These are phyloP conservation scores for Penicillium dipodomyicola DNA, from an alignment of 495 filamentous ascomycete species.

Conservation along the genomic window DNA sequence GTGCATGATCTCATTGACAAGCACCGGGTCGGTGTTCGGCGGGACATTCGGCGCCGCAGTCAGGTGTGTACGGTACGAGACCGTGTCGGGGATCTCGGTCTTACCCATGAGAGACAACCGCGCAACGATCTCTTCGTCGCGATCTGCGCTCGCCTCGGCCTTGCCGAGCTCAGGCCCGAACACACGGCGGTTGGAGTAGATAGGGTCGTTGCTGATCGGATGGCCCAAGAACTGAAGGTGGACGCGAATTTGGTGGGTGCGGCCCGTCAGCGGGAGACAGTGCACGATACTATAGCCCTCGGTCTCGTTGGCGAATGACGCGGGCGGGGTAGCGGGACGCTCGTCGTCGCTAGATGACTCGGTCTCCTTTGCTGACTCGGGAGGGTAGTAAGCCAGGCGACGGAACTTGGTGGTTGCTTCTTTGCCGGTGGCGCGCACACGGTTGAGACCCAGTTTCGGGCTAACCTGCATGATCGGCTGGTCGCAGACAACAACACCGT, in stretches of 20 bases:
- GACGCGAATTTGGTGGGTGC: conserved; percentile 93
- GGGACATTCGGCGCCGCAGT: conserved; percentile 44
- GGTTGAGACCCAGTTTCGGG: conserved; percentile 90
- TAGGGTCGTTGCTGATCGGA: conserved; percentile 94
- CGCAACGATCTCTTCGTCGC: conserved; percentile 85
- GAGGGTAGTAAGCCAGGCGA: conserved; percentile 80
- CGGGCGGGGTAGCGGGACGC: conserved; percentile 34
- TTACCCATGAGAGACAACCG: conserved; percentile 89
- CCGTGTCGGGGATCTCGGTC: conserved; percentile 80
- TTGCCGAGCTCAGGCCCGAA: conserved; percentile 79
- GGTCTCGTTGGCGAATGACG: conserved; percentile 27
- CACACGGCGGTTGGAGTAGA: conserved; percentile 90
- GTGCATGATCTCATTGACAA: conserved; percentile 45
- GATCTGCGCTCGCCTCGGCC: conserved; percentile 63
- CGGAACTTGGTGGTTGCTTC: conserved; percentile 86
- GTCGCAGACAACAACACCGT: conserved; percentile 77
- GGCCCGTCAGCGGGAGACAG: conserved; percentile 87
- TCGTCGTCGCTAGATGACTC: conserved; percentile 28
- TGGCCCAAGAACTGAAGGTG: conserved; percentile 93
- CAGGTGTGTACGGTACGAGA: conserved; percentile 65
- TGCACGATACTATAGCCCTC: conserved; percentile 92
- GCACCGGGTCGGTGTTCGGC: conserved; percentile 36
- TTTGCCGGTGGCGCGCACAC: conserved; percentile 90
- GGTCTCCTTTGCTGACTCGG: conserved; percentile 26
- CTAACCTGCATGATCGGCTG: conserved; percentile 92